phyloP scores from a whole-genome alignment of 2,329 filamentous ascomycete genomes.

The Epichloe gansuensis region DNA sequence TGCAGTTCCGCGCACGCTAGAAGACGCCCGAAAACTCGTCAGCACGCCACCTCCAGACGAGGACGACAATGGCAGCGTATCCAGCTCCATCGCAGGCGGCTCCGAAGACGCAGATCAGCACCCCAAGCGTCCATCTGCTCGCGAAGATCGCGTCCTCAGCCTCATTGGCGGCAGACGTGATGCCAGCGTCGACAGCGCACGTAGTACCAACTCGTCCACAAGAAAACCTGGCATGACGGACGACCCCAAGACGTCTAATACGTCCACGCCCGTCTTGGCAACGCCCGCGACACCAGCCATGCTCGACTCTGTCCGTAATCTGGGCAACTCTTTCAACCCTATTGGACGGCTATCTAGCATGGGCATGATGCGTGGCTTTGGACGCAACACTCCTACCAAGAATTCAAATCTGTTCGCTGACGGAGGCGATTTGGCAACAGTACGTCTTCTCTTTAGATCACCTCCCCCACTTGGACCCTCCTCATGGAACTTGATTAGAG shows the following conservation, averaged over 20 bases:
- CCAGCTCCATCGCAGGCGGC: conserved; percentile 35
- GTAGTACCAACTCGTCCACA: conserved; percentile 51
- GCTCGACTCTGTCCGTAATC: conserved; percentile 68
- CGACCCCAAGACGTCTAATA: conserved; percentile 16
- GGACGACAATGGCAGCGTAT: conserved; percentile 47
- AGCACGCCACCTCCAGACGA: conserved; percentile 55
- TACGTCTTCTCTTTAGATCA: conserved; percentile 21
- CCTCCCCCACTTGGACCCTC: neutral
- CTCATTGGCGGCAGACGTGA: conserved; percentile 66
- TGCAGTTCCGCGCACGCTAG: conserved; percentile 73
- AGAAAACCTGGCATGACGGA: conserved; percentile 43
- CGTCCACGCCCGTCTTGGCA: conserved; percentile 17
- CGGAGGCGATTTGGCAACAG: conserved; percentile 43
- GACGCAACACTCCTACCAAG: conserved; percentile 35
- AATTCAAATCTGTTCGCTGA: conserved; percentile 30
- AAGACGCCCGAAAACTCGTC: conserved; percentile 83
- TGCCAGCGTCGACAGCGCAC: conserved; percentile 60
- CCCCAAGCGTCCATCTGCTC: conserved; percentile 16
- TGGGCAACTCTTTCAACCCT: conserved; percentile 71
- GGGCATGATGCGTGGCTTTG: conserved; percentile 62
- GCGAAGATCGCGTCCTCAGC: conserved; percentile 55
- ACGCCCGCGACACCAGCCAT: conserved; percentile 44
- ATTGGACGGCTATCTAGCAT: conserved; percentile 67
- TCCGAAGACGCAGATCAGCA: conserved; percentile 21
- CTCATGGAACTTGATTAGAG: neutral